Evolutionary conservation across 2,329 filamentous ascomycete genomes (phyloP).

Genomic region (Stemphylium lycopersici): DNA sequence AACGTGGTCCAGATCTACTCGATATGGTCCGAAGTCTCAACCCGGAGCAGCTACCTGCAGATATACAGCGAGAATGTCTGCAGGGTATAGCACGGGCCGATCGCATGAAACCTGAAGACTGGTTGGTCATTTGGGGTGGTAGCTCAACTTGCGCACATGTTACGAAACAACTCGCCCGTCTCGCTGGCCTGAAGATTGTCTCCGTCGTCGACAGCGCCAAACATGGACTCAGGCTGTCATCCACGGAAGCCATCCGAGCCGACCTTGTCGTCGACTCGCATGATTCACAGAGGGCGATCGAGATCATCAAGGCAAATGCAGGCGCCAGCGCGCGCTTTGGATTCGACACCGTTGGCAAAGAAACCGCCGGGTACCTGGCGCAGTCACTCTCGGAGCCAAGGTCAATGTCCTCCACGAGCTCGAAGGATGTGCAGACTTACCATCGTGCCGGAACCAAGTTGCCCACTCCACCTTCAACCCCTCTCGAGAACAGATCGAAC

Average conservation of each 20-base stretch:
- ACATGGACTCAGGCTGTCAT: slow-evolving; percentile 58
- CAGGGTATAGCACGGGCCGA: slow-evolving; percentile 59
- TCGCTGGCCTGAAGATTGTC: slow-evolving; percentile 69
- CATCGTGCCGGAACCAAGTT: slow-evolving; percentile 15
- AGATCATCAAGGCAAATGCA: slow-evolving; percentile 67
- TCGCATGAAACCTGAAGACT: slow-evolving; percentile 66
- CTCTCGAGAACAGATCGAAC: slow-evolving; percentile 24
- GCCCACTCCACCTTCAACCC: slow-evolving; percentile 41
- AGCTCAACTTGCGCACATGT: slow-evolving; percentile 74
- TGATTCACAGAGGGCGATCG: slow-evolving; percentile 68
- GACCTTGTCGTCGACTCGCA: slow-evolving; percentile 74
- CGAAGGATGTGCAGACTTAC: slow-evolving; percentile 8
- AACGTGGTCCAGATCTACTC: slow-evolving; percentile 65
- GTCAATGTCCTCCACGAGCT: not conserved
- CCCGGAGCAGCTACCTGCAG: slow-evolving; percentile 59
- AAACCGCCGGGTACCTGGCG: slow-evolving; percentile 66
- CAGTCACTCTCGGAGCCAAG: slow-evolving; percentile 52
- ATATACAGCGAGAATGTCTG: slow-evolving; percentile 70
- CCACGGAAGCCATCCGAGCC: slow-evolving; percentile 54
- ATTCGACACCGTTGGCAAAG: slow-evolving; percentile 70
- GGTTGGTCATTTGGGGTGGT: slow-evolving; percentile 75
- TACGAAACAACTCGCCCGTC: slow-evolving; percentile 69
- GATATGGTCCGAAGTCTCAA: slow-evolving; percentile 57
- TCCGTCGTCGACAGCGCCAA: slow-evolving; percentile 70
- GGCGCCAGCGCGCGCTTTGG: slow-evolving; percentile 67